Base-by-base conservation (phyloP, 2,329 filamentous ascomycete species). In the Aspergillus sergii region DNA sequence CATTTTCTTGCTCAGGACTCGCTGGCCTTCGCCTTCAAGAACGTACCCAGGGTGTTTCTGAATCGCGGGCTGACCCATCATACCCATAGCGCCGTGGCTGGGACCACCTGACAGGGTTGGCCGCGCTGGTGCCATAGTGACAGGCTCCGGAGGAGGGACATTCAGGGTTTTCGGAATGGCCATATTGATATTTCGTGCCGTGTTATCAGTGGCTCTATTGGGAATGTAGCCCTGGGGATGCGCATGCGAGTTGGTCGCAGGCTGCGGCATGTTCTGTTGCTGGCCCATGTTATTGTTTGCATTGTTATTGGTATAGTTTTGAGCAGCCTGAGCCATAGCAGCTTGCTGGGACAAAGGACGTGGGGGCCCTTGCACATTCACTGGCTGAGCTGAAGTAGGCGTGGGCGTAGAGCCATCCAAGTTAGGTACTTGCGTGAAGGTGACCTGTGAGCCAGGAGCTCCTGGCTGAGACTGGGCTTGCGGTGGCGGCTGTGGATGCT, bases 1-100 rank as follows among this genome's bases (percentile, higher is more conserved):
- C 81, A 97, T 98, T 82, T 96, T 96, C 86, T 97, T 97, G 81
- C 91, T 96, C n/a, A 99, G 83, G 1, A 99, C 91, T 50, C 94
- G 90, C 72, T 97, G 93, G 30, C 93, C 93, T 74, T 97, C 94
- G 34, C 92, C 92, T 75, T 98, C 94, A 63, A 97, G 89, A 61
- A 92, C 91, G 77, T 92, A 96, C 0, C 89, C 88, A 0, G 93
- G 92, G 51, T 92, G 88, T 73, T 93, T 94, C 60, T 89, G 83
- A 64, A 98, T 86, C 2, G 92, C 92, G 0, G 95, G 94, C 73
- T 97, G 93, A 58, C 90, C 89, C 85, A 97, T 91, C 57, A 95
- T 89, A 59, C 93, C 93, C 59, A 91, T 91, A 0, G 91, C 86
- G 8, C 89, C 89, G 66, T 91, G 91, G 58, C 88, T 89, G 21